Evolutionary conservation across 2,329 filamentous ascomycete species (phyloP), one percentile per base, ranked within the genome.

Genomic region (Teratosphaeria zuluensis): DNA sequence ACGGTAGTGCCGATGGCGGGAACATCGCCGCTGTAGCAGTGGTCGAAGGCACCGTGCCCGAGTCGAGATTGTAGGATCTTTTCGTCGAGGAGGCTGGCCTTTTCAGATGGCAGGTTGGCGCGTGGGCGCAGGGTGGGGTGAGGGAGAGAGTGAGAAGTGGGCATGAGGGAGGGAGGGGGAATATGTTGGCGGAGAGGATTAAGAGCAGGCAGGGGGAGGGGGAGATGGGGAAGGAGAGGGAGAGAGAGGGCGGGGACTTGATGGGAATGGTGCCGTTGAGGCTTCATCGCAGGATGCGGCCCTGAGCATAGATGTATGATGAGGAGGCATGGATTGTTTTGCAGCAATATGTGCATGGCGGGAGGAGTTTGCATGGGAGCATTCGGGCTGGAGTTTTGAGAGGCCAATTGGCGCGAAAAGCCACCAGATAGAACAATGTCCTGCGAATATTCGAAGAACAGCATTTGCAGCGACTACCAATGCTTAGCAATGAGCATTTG

Each of bases 1-100:
- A 72, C 58, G 70, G 69, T 19, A 63, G 62, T 31, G 62, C 64
- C 16, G 70, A 73, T 57, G 64, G 57, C 21, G 65, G 65, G n/a
- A 66, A 66, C 59, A 67, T 63, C 28, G 70, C 67, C 9, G 66
- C 68, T 16, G 65, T 68, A 1, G 68, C 68, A 1, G 61, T 69
- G 1, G 64, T 70, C 4, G 70, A 72, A 31, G 56, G 56, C 30
- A 14, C 8, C 5, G 54, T 58, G 31, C 59, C 59, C 19, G 59
- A 61, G 35, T 32, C 56, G 35, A 58, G 56, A 52, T 51, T 61
- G 30, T 61, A 57, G 55, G 42, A 48, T n/a, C 3, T 19, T 21
- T 48, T 48, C 16, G 42, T 21, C 16, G 16, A 8, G 42, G 42
- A 48, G 42, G 42, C 42, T 8, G 21, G 42, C 11, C 42, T 48